phyloP scores from a whole-genome alignment of 805 yeast genomes.

The Wickerhamomyces queroliae region DNA sequence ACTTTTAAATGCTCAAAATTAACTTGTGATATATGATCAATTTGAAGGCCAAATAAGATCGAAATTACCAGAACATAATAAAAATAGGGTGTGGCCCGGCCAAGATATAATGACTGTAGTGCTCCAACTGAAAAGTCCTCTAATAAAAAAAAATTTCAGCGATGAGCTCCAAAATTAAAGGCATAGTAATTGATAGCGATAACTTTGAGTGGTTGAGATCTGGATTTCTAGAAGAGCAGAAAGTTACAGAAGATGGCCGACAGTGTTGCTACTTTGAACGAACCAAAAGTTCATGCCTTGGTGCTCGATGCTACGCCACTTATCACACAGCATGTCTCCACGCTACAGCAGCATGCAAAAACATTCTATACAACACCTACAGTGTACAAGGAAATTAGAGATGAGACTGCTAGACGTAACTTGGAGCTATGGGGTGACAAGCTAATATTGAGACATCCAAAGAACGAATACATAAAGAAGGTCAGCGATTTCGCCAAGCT shows the following conservation, averaged over 20 bases:
- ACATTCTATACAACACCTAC: constrained; percentile 89
- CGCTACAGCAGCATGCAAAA: constrained; percentile 63
- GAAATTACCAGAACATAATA: background rate
- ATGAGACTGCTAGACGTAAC: constrained; percentile 77
- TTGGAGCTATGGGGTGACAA: constrained; percentile 75
- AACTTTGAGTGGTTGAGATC: background rate
- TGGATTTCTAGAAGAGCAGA: too few species aligned
- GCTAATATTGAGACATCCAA: constrained; percentile 74
- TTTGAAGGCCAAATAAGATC: too few species aligned
- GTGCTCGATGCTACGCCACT: constrained; percentile 95
- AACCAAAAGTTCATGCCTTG: constrained; percentile 28
- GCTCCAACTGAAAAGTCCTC: too few species aligned
- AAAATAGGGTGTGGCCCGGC: background rate
- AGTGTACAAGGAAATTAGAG: constrained; percentile 79
- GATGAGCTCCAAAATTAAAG: background rate
- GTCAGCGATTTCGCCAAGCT: constrained; percentile 74
- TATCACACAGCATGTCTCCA: constrained; percentile 76
- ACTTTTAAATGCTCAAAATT: too few species aligned
- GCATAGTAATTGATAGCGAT: background rate
- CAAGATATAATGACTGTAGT: too few species aligned
- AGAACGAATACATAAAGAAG: constrained; percentile 49
- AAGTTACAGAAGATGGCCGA: background rate
- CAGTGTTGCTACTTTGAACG: background rate
- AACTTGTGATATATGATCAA: too few species aligned
- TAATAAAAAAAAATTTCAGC: background rate